Percentiles rank a stretch among this genome's conserved stretches.
These are phyloP conservation scores for Heliamphora pulchella DNA, from an alignment of 179 eudicot genomes.

Conservation along the genomic window DNA sequence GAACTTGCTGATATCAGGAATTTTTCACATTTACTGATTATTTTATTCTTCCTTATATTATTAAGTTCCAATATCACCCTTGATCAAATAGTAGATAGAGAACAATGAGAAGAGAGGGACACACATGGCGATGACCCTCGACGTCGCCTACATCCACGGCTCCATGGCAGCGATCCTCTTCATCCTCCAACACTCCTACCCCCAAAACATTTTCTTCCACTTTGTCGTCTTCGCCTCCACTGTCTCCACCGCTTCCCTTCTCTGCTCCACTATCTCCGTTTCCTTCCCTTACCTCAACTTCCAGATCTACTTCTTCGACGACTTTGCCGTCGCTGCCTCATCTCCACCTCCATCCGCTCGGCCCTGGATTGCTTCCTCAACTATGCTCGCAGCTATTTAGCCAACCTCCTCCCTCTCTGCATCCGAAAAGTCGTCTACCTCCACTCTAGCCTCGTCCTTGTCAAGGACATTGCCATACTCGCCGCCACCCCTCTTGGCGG, in stretches of 20 bases:
- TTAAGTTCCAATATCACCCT: too few relatives aligned
- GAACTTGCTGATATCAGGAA: too few relatives aligned
- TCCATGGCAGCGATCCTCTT: slow-evolving; percentile 74
- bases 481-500: slow-evolving; percentile 29
- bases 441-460: slow-evolving; percentile 58
- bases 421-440: slow-evolving; percentile 54
- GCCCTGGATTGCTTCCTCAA: slow-evolving; percentile 69
- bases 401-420: slow-evolving; percentile 50
- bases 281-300: slow-evolving; percentile 55
- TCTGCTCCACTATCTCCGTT: slow-evolving; percentile 32
- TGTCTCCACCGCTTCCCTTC: slow-evolving; percentile 22
- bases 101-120: too few relatives aligned
- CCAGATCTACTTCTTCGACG: slow-evolving; percentile 45
- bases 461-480: slow-evolving; percentile 53
- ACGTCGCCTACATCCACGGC: slow-evolving; percentile 60
- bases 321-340: slow-evolving; percentile 37
- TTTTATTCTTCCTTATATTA: too few relatives aligned
- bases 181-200: slow-evolving; percentile 56
- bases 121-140: slow-evolving; percentile 70
- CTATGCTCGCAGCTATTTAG: slow-evolving; percentile 59
- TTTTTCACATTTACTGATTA: too few relatives aligned
- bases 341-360: slow-evolving; percentile 69
- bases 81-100: too few relatives aligned
- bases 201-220: slow-evolving; percentile 53
- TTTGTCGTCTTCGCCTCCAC: slow-evolving; percentile 36